Evolutionary conservation across 495 filamentous ascomycete species (phyloP).

Genomic region (Aspergillus carlsbadensis): DNA sequence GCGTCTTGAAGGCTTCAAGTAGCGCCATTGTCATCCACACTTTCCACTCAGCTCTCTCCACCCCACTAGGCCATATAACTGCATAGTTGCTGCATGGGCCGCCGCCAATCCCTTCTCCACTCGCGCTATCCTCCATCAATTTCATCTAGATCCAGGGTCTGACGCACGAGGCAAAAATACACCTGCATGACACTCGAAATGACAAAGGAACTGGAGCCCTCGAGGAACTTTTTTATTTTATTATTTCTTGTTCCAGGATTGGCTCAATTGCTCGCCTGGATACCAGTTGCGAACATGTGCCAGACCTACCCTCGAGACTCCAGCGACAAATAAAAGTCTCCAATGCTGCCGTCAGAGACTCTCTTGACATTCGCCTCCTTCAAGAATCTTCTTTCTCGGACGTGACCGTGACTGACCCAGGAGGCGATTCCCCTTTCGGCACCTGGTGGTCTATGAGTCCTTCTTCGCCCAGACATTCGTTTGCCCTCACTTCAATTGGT

Average conservation of each 20-base stretch:
- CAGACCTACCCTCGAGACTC: constrained; percentile 16
- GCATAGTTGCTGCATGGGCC: constrained; percentile 29
- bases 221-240: constrained; percentile 17
- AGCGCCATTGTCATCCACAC: constrained; percentile 20
- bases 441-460: constrained; percentile 1
- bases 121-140: constrained; percentile 25
- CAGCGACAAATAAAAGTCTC: constrained; percentile 24
- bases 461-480: constrained; percentile 20
- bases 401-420: neutral
- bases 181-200: constrained; percentile 36
- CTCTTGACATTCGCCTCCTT: constrained; percentile 14
- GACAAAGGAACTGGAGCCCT: constrained; percentile 29
- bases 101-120: constrained; percentile 34
- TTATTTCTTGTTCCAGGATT: constrained; percentile 22
- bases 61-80: constrained; percentile 24
- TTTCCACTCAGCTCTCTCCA: constrained; percentile 19
- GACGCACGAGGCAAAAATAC: constrained; percentile 36
- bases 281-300: constrained; percentile 27
- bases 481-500: constrained; percentile 12
- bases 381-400: constrained; percentile 12
- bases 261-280: constrained; percentile 22
- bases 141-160: constrained; percentile 39
- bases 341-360: constrained; percentile 20
- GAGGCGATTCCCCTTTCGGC: constrained; percentile 13
- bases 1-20: neutral